These are phyloP conservation scores for Fusarium buharicum DNA, from an alignment of 2,329 filamentous ascomycete genomes.

Conservation along the genomic window DNA sequence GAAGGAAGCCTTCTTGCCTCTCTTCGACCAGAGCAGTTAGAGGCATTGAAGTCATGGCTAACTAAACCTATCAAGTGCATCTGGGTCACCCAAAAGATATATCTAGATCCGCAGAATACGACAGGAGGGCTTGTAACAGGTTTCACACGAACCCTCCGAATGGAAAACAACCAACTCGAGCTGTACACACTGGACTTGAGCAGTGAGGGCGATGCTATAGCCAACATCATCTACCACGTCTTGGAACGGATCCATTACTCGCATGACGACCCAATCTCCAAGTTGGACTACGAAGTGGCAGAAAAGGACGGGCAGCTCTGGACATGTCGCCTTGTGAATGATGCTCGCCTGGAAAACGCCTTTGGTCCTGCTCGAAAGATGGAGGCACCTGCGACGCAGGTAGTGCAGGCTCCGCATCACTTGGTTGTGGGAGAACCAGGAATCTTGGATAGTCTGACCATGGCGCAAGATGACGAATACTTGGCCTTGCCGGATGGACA, in stretches of 20 bases:
- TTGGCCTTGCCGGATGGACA: slow-evolving; percentile 14
- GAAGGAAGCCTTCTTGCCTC: slow-evolving; percentile 38
- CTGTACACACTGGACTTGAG: slow-evolving; percentile 38
- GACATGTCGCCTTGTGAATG: slow-evolving; percentile 39
- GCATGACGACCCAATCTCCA: slow-evolving; percentile 38
- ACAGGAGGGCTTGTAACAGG: slow-evolving; percentile 39
- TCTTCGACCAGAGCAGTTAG: slow-evolving; percentile 22
- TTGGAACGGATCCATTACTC: slow-evolving; percentile 38
- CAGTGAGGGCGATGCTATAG: slow-evolving; percentile 22
- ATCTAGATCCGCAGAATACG: slow-evolving; percentile 36
- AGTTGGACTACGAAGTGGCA: slow-evolving; percentile 38
- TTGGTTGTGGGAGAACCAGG: slow-evolving; percentile 37
- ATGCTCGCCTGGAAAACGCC: slow-evolving; percentile 28
- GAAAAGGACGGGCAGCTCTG: slow-evolving; percentile 41
- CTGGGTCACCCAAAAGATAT: slow-evolving; percentile 39
- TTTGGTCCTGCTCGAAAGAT: slow-evolving; percentile 37
- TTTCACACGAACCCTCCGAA: slow-evolving; percentile 37
- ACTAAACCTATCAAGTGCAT: slow-evolving; percentile 37
- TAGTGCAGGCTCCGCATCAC: slow-evolving; percentile 24
- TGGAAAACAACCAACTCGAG: slow-evolving; percentile 38
- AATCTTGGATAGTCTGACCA: slow-evolving; percentile 34
- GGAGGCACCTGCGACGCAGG: slow-evolving; percentile 17
- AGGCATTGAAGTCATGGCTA: slow-evolving; percentile 32
- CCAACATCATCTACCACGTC: slow-evolving; percentile 30
- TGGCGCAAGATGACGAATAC: slow-evolving; percentile 32